Base-by-base conservation (phyloP, 2,329 filamentous ascomycete species). In the Sphaerulina musiva region DNA sequence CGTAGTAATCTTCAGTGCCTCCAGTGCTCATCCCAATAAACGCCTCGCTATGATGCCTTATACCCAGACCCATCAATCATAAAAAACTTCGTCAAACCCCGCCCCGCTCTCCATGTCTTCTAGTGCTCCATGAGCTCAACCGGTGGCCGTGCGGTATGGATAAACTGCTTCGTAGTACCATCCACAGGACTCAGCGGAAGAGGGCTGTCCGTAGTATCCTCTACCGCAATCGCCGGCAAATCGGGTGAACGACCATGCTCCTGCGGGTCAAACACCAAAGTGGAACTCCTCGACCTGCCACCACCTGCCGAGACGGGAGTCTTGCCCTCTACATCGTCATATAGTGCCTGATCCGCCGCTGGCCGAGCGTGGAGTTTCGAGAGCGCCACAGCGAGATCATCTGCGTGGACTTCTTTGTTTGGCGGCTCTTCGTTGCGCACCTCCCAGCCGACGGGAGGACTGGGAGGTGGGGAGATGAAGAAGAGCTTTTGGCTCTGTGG, bases 381-480 rank as follows among this genome's bases (percentile, higher is more conserved):
- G 48, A 85, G 68, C 12, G 82, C 82, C 2, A 70, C 67, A 0
- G 79, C 80, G 40, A 85, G 71, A 64, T 85, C 82, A 51, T 78
- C 77, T 0, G 82, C 80, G 62, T 84, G 81, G 7, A 83, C 81
- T 54, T 83, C 77, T 68, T 81, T 84, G 69, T 85, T 85, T 5
- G 82, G 82, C 9, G 82, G 79, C 26, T 81, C 82, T 65, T 85
- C 82, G 53, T 79, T 76, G 56, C 77, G 76, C 72, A 81, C 76
- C 66, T 81, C 79, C 82, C 82, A 85, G 46, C 82, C 82, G 66
- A 82, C 79, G 2, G 82, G 82, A 44, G 82, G 82, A 55, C 74
- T 78, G 0, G 82, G 82, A 10, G 82, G 82, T 48, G 82, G 82
- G 43, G 74, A 78, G 69, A 85, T 85, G 69, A 85, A 85, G 75